Conservation (phyloP, 306 rosid species). For the Cucumis melo region DNA sequence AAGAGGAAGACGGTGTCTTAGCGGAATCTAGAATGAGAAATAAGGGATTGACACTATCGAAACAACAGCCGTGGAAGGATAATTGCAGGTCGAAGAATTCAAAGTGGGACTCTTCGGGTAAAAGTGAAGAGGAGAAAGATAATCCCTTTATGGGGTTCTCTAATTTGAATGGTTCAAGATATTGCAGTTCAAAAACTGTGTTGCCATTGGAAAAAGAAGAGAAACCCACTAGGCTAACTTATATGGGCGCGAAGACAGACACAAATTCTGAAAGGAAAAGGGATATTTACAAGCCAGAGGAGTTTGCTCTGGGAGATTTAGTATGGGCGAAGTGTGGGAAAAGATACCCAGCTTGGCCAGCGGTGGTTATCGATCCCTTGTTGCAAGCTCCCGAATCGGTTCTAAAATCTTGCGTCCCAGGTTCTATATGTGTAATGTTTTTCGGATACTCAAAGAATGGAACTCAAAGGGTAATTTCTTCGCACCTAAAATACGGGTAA, state of each 20-base stretch:
- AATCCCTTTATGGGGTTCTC: constrained; percentile 8
- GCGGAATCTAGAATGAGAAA: constrained; percentile 16
- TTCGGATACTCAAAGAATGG: constrained; percentile 85
- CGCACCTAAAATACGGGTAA: neutral
- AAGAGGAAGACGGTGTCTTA: constrained; percentile 14
- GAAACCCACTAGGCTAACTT: constrained; percentile 28
- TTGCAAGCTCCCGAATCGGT: constrained; percentile 73
- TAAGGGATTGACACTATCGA: constrained; percentile 14
- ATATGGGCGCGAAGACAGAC: constrained; percentile 17
- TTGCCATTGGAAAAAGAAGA: constrained; percentile 12
- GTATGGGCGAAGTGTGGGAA: constrained; percentile 98
- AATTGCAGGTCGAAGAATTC: constrained; percentile 15
- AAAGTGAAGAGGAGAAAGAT: constrained; percentile 19
- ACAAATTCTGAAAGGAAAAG: constrained; percentile 32
- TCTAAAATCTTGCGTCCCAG: constrained; percentile 51
- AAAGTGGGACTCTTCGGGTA: constrained; percentile 13
- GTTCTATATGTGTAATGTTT: constrained; percentile 83
- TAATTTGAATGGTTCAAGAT: constrained; percentile 9
- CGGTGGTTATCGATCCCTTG: constrained; percentile 83
- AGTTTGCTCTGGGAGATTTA: constrained; percentile 78
- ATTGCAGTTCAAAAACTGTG: constrained; percentile 16
- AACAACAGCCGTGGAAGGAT: constrained; percentile 21
- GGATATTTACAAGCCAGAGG: constrained; percentile 56
- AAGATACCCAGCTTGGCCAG: constrained; percentile 95
- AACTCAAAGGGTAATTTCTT: constrained; percentile 50